Evolutionary conservation across 2,329 filamentous ascomycete genomes (phyloP), one percentile per base, ranked within the genome.

Genomic region (Neofusicoccum cordaticola): DNA sequence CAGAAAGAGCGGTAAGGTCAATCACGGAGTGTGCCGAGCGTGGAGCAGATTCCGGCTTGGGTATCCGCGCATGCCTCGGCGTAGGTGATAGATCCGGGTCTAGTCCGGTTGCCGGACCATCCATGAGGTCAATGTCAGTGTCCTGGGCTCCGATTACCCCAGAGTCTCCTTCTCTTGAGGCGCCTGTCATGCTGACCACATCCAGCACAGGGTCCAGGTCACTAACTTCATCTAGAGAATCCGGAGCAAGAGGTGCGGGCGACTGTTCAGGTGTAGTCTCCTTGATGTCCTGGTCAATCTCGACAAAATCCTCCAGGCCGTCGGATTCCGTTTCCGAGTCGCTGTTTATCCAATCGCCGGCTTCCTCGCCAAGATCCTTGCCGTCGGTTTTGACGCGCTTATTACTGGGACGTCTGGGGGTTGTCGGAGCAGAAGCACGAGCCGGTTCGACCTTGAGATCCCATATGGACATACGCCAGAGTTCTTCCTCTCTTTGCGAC

Each of bases 401-500:
- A 2, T 57, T 64, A 9, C 7, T n/a, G 3, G 19, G 27, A 4
- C 35, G 42, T 31, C n/a, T 50, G 5, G 27, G 27, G 17, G 31
- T 3, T 9, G 42, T 37, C 17, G 22, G 19, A 17, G 62, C n/a
- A 45, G 58, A 11, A 7, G 56, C 48, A 11, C 42, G 44, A 12
- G 53, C 53, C 15, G 67, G 70, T 17, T 66, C 56, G 4, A 48
- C 70, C 12, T 71, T 71, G 42, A 70, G 68, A 60, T 77, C 70
- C 67, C 84, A 75, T 1, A 82, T 71, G 9, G 72, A 71, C 39
- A 81, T 73, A 56, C 79, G 79, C 81, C 82, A 86, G 34, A 72
- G 70, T 8, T 82, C 73, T 44, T 85, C 75, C 70, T 88, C 79
- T 56, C 85, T 84, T 63, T 90, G 84, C 41, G 85, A 83, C 0